Evolutionary conservation across 1,139 yeast species (phyloP), one percentile per base, ranked within the genome.

Genomic region (Wickerhamiella pararugosa): DNA sequence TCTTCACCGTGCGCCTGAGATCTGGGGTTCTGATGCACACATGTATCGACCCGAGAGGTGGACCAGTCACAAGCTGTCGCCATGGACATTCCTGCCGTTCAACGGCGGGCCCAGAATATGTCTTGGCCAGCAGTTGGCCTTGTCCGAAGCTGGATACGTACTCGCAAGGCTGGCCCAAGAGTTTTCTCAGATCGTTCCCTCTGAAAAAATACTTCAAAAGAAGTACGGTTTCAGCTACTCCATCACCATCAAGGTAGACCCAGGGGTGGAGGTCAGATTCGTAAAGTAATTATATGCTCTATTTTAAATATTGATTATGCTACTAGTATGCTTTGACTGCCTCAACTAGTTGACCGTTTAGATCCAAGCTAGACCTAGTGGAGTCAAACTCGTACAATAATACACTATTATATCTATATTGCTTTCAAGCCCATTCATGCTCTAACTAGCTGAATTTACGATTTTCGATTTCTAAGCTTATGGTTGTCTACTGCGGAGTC

Each of bases 401-500:
- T n/a, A n/a, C n/a, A n/a, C n/a, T n/a, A n/a, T n/a, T n/a, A n/a
- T n/a, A n/a, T n/a, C n/a, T n/a, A n/a, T n/a, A n/a, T n/a, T n/a
- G n/a, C 21, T 15, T 15, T 15, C 21, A 15, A 4, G 21, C 21
- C 21, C 4, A 4, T 15, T 15, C 21, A 3, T 15, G 21, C 21
- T n/a, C 21, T 15, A 3, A 4, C 21, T 15, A 15, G 21, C 21
- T 3, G 21, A 15, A 15, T 15, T 15, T 2, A 15, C 21, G 21
- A 15, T 15, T 15, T 15, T 15, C 21, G 21, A 15, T 15, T 15
- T 15, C 21, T 15, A 15, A 15, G 21, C 21, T 15, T 15, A 15
- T 15, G 21, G 21, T 15, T 15, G 21, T 36, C 21, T 43, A 87
- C 64, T 87, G 97, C 61, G 90, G 77, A 5, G 72, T 86, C 7